phyloP scores from a whole-genome alignment of 2,329 filamentous ascomycete genomes.

The Tolypocladium pustulatum region DNA sequence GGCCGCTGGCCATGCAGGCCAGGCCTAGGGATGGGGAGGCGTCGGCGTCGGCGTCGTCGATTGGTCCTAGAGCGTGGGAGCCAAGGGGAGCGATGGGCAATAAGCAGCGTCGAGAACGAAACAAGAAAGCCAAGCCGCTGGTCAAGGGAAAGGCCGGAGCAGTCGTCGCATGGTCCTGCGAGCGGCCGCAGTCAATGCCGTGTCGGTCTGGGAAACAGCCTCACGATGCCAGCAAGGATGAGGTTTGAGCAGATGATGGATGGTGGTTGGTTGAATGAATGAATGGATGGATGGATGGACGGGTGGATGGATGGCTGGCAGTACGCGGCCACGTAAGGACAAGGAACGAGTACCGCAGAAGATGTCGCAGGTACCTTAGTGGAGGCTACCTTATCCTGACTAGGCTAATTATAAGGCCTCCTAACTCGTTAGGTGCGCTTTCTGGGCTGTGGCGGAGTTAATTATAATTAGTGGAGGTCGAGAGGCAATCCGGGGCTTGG shows the following conservation, averaged over 20 bases:
- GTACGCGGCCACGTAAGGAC: neutral
- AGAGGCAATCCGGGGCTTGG: neutral
- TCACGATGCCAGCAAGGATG: neutral
- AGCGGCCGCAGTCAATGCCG: neutral
- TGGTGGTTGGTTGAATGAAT: neutral
- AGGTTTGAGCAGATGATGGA: neutral
- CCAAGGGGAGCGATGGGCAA: neutral
- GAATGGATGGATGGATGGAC: no score
- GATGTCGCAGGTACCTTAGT: no score
- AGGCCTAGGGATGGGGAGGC: neutral
- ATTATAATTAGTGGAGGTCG: neutral
- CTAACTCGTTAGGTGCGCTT: no score
- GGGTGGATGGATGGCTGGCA: neutral
- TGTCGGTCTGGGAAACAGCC: neutral
- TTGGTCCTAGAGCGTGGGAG: neutral
- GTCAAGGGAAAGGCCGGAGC: neutral
- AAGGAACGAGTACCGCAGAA: neutral
- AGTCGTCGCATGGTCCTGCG: neutral
- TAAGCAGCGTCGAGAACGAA: neutral
- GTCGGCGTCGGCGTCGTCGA: neutral
- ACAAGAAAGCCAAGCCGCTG: neutral
- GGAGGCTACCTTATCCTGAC: no score
- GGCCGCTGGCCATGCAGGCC: slow-evolving; percentile 10
- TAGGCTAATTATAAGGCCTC: no score
- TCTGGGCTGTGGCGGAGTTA: neutral